Conservation (phyloP, 345 rosid genomes). For the Ceriops zippeliana region DNA sequence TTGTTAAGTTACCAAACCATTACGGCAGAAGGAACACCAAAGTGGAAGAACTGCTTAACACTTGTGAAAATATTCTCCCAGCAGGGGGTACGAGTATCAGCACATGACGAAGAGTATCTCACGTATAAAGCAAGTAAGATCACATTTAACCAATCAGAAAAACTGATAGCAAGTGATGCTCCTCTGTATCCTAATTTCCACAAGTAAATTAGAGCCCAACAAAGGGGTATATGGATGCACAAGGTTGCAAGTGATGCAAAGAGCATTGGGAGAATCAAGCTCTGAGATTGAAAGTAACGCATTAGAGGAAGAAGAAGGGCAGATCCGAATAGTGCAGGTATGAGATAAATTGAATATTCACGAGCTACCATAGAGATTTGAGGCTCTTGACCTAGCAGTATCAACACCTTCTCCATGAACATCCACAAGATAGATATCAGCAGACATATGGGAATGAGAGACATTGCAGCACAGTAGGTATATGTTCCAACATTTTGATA, state of each 20-base stretch:
- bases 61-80: conserved; percentile 22
- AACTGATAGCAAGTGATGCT: conserved; percentile 40
- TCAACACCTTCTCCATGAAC: conserved; percentile 42
- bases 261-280: conserved; percentile 36
- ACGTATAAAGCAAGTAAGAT: conserved; percentile 31
- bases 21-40: conserved; percentile 46
- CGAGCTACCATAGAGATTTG: conserved; percentile 38
- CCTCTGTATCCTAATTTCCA: conserved; percentile 30
- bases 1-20: conserved; percentile 25
- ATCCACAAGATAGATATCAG: conserved; percentile 40
- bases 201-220: conserved; percentile 40
- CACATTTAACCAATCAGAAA: conserved; percentile 46
- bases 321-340: conserved; percentile 30
- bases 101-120: conserved; percentile 36
- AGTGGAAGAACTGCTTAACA: conserved; percentile 30
- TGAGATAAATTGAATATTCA: conserved; percentile 24
- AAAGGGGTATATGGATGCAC: conserved; percentile 28
- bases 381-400: conserved; percentile 38
- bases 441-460: conserved; percentile 31
- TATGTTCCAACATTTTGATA: conserved; percentile 39
- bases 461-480: conserved; percentile 36
- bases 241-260: conserved; percentile 19
- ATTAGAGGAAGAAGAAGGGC: conserved; percentile 27
- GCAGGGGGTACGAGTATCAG: conserved; percentile 24
- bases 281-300: conserved; percentile 33